Evolutionary conservation across 148 eudicot genomes (phyloP).

Genomic region (Amaranthus cruentus): DNA sequence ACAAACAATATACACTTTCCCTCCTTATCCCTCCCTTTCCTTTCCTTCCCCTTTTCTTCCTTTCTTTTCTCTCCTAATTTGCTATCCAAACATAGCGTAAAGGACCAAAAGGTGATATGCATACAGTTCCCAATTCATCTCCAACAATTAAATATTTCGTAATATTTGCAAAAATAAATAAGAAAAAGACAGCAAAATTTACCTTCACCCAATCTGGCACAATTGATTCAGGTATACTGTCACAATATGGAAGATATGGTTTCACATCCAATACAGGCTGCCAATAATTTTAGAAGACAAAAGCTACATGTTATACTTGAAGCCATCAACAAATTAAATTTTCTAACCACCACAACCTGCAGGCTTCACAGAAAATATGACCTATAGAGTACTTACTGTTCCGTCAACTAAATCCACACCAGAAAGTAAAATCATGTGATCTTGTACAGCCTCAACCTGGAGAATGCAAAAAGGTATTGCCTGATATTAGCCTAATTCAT

Average conservation of each 20-base stretch:
- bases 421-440: slow-evolving; percentile 63
- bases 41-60: too few relatives aligned
- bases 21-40: too few relatives aligned
- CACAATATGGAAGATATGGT: slow-evolving; percentile 93
- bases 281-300: background rate
- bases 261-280: slow-evolving; percentile 96
- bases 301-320: slow-evolving; percentile 3
- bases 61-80: too few relatives aligned
- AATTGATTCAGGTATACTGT: slow-evolving; percentile 59
- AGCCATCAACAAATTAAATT: background rate
- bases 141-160: background rate
- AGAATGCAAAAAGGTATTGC: slow-evolving; percentile 10
- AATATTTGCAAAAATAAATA: background rate
- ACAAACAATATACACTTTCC: too few relatives aligned
- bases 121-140: background rate
- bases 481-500: background rate
- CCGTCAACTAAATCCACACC: slow-evolving; percentile 98
- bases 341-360: background rate
- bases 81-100: too few relatives aligned
- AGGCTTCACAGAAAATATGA: background rate
- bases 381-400: slow-evolving; percentile 54
- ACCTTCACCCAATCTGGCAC: slow-evolving; percentile 96
- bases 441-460: slow-evolving; percentile 77
- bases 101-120: background rate
- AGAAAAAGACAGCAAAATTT: slow-evolving; percentile 8